Percentiles rank a stretch among this genome's conserved stretches.
These are phyloP conservation scores for Saccharomycopsis oosterbeekiorum DNA, from an alignment of 805 yeast genomes.

Conservation along the genomic window DNA sequence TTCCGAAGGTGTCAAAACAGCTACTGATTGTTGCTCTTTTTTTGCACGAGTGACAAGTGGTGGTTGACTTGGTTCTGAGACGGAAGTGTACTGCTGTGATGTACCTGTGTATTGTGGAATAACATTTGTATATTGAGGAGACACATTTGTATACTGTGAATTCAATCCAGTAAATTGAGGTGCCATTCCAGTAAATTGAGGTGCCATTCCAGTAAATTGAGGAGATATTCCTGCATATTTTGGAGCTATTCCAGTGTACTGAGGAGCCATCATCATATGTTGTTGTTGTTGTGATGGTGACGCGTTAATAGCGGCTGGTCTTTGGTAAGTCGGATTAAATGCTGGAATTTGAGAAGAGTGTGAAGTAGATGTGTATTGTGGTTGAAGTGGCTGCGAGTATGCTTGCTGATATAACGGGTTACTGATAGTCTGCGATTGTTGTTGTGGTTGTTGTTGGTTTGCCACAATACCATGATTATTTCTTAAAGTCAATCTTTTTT, in stretches of 20 bases:
- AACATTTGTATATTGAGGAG: background rate
- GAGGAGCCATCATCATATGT: background rate
- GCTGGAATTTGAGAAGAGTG: background rate
- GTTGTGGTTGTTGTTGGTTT: background rate
- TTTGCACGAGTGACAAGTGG: background rate
- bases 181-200: conserved; percentile 3
- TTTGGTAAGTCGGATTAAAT: conserved; percentile 5
- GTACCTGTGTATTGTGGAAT: no score
- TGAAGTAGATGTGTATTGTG: background rate
- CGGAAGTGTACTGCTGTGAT: no score
- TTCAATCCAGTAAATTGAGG: conserved; percentile 1
- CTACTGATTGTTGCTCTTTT: background rate
- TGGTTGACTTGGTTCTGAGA: background rate
- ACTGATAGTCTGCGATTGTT: background rate
- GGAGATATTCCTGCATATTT: conserved; percentile 4
- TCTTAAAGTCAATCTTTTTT: conserved; percentile 31
- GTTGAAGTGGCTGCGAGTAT: background rate
- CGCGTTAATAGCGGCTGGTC: background rate
- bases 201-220: conserved; percentile 1
- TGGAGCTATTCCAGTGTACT: background rate
- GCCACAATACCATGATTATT: conserved; percentile 12
- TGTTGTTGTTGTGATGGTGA: background rate
- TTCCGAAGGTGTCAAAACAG: background rate
- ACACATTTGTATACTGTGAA: background rate
- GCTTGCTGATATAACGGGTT: background rate